A percentile compares a stretch with the other conserved stretches of the same genome.
Evolutionary conservation across 2,329 filamentous ascomycete genomes (phyloP).

Genomic region (Chaetomium sp.): DNA sequence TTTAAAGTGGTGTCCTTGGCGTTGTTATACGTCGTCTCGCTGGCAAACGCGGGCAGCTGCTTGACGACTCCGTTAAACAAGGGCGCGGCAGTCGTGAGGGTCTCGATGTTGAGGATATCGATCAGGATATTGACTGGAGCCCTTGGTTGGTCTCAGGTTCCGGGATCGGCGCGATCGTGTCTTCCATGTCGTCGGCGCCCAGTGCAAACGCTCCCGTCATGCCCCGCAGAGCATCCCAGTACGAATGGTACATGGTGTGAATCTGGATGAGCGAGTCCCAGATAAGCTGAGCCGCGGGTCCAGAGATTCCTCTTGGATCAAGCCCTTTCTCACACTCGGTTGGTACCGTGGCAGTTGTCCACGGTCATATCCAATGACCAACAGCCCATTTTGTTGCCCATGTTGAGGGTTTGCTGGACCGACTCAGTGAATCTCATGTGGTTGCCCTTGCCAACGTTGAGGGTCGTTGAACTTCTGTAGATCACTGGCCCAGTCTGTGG

Average conservation of each 20-base stretch:
- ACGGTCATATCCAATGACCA: too few relatives aligned
- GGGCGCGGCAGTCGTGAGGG: conserved; percentile 32
- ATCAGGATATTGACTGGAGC: conserved; percentile 38
- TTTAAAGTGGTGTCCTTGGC: conserved; percentile 28
- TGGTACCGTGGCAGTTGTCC: too few relatives aligned
- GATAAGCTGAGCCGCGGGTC: too few relatives aligned
- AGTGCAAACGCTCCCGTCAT: too few relatives aligned
- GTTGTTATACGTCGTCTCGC: conserved; percentile 23
- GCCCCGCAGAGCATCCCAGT: too few relatives aligned
- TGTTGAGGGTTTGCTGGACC: conserved; percentile 29
- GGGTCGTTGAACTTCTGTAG: conserved; percentile 32
- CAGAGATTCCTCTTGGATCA: too few relatives aligned
- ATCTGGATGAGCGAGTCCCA: conserved; percentile 36
- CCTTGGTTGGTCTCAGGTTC: conserved; percentile 33
- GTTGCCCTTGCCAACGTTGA: too few relatives aligned
- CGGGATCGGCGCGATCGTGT: conserved; percentile 38
- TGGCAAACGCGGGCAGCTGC: conserved; percentile 31
- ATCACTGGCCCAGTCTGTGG: conserved; percentile 37
- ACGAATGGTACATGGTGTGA: conserved; percentile 30
- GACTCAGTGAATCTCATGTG: too few relatives aligned
- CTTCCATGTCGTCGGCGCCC: background rate
- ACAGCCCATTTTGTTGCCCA: too few relatives aligned
- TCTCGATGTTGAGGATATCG: conserved; percentile 38
- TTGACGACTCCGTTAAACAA: conserved; percentile 38
- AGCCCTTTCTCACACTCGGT: too few relatives aligned